These are phyloP conservation scores for Tephrocybe sp. DNA, from an alignment of 768 basidiomycete genomes.

Conservation along the genomic window DNA sequence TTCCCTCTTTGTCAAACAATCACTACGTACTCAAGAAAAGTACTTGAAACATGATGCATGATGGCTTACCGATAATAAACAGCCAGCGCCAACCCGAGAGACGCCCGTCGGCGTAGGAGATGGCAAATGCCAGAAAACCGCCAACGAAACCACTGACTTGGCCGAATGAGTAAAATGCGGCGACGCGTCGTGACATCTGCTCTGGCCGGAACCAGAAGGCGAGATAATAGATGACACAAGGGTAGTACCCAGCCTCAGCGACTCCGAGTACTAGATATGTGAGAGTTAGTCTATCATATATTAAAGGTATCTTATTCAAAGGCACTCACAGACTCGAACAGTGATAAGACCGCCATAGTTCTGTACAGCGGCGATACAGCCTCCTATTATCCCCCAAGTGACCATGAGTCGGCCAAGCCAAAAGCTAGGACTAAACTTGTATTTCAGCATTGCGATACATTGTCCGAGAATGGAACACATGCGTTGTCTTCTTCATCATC, in stretches of 20 bases:
- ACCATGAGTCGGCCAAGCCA: constrained; percentile 15
- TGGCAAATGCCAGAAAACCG: constrained; percentile 12
- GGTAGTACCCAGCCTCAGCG: constrained; percentile 18
- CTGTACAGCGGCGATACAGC: constrained; percentile 11
- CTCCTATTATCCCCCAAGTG: constrained; percentile 14
- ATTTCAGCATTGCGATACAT: background rate
- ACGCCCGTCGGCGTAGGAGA: constrained; percentile 13
- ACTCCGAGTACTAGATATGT: constrained; percentile 11
- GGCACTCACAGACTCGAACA: constrained; percentile 12
- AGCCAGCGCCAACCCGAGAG: constrained; percentile 17
- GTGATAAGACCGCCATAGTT: constrained; percentile 10
- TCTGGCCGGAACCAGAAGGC: constrained; percentile 17
- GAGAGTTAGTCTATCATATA: background rate
- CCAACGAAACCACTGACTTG: constrained; percentile 15
- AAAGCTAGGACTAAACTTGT: constrained; percentile 11
- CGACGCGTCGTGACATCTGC: constrained; percentile 9
- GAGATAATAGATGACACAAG: constrained; percentile 16
- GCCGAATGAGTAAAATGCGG: constrained; percentile 15
- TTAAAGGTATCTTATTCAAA: background rate
- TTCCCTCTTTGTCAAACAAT: constrained; percentile 4
- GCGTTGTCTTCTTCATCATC: constrained; percentile 16
- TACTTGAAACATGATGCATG: too few relatives aligned
- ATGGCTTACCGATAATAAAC: constrained; percentile 13
- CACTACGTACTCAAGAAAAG: background rate
- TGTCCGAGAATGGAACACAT: background rate